Evolutionary conservation across 805 yeast genomes (phyloP), one percentile per base, ranked within the genome.

Genomic region (Metschnikowia drakensbergensis): DNA sequence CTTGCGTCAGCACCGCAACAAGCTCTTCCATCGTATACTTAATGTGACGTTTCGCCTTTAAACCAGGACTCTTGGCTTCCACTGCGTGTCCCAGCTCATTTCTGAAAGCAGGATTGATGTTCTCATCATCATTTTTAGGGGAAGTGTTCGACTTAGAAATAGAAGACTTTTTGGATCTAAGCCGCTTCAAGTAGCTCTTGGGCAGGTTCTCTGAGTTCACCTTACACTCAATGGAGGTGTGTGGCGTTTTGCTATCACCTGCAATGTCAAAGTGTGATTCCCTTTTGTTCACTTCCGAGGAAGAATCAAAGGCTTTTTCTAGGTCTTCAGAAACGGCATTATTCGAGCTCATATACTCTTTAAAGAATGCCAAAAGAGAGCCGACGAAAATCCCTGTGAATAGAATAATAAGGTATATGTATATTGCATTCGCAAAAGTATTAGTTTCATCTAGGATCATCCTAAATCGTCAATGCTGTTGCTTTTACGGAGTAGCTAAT

Each of bases 361-460:
- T 50, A 3, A 37, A 9, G 27, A 35, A 40, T 28, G 48, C 42
- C 25, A 42, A 26, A 7, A 44, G 25, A 25, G 53, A 44, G 9
- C 51, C 55, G n/a, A 44, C 26, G 11, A 50, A 29, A 35, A 47
- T 45, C 7, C 51, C 43, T 2, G 42, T 32, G 35, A 45, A 50
- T 10, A 50, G 44, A 35, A 51, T 40, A 11, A 47, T 28, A 35
- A 52, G 46, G 35, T 50, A 52, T 3, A 52, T 50, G 39, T 52
- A 52, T 22, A 52, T 44, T 25, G 55, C 51, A 40, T 52, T 52
- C 17, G 55, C 51, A 35, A 52, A 26, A 25, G 48, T 41, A 32
- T 46, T 52, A 25, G 49, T 50, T 25, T 41, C 52, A 30, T 51
- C 49, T 45, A 50, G 48, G 40, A 51, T 50, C 54, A 53, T 50